phyloP scores from a whole-genome alignment of 2,329 filamentous ascomycete genomes.

The Alternaria viburni region DNA sequence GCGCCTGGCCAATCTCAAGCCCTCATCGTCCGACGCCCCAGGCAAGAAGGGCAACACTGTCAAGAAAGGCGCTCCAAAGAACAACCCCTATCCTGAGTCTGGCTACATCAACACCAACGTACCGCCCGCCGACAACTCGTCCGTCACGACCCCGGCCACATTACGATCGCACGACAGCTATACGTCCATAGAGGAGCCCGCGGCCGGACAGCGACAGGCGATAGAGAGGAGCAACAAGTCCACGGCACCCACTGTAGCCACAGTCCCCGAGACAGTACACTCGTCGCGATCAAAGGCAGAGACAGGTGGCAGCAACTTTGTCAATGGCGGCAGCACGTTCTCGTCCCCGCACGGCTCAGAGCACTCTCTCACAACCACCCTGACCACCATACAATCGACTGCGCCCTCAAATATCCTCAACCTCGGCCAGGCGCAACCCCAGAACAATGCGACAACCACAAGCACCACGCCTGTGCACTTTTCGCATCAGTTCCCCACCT shows the following conservation, averaged over 20 bases:
- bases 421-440: conserved; percentile 36
- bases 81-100: conserved; percentile 92
- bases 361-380: conserved; percentile 79
- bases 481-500: conserved; percentile 63
- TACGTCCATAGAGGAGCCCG: conserved; percentile 64
- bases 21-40: conserved; percentile 66
- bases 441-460: conserved; percentile 39
- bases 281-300: conserved; percentile 84
- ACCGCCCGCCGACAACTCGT: conserved; percentile 48
- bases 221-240: conserved; percentile 72
- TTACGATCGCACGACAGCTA: conserved; percentile 55
- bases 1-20: conserved; percentile 88
- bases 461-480: conserved; percentile 58
- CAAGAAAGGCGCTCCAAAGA: conserved; percentile 72
- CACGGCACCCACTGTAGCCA: conserved; percentile 80
- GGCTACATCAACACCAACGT: conserved; percentile 62
- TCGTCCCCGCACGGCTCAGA: conserved; percentile 83
- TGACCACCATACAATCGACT: conserved; percentile 83
- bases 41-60: conserved; percentile 49
- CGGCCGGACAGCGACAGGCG: conserved; percentile 56
- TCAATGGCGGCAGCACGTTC: conserved; percentile 76
- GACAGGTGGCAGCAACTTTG: conserved; percentile 68
- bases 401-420: conserved; percentile 61
- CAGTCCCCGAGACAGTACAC: conserved; percentile 75
- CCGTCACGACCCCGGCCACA: conserved; percentile 57